A percentile compares a stretch with the other conserved stretches of the same genome.
Evolutionary conservation across 305 asterid species (phyloP).

Genomic region (Withania somnifera): DNA sequence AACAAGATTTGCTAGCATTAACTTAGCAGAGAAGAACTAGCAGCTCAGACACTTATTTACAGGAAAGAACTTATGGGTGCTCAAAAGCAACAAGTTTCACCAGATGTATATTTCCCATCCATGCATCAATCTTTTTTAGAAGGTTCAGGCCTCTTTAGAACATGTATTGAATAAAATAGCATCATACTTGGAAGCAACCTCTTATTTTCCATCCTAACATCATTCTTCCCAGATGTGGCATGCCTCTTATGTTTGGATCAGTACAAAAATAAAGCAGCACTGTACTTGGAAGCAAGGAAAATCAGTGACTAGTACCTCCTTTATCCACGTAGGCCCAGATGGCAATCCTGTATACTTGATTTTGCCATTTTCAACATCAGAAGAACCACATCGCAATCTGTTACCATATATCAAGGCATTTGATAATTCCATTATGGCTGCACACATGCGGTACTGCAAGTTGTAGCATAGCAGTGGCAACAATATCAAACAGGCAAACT

Average conservation of each 20-base stretch:
- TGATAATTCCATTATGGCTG: slow-evolving; percentile 83
- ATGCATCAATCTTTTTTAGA: background rate
- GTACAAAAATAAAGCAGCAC: background rate
- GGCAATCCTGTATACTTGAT: slow-evolving; percentile 41
- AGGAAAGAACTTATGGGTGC: background rate
- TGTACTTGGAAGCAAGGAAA: slow-evolving; percentile 3
- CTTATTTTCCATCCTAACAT: background rate
- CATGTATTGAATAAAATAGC: background rate
- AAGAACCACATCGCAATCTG: slow-evolving; percentile 81
- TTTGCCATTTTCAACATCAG: slow-evolving; percentile 68
- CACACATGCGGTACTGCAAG: slow-evolving; percentile 96
- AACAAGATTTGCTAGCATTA: background rate
- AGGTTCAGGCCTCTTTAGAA: background rate
- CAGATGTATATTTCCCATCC: background rate
- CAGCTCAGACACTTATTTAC: background rate
- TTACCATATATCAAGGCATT: slow-evolving; percentile 89
- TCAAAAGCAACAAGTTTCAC: background rate
- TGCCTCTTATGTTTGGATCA: background rate
- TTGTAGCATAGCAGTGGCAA: slow-evolving; percentile 18
- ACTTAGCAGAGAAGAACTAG: background rate
- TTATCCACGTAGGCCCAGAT: slow-evolving; percentile 63
- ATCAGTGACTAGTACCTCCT: slow-evolving; percentile 38
- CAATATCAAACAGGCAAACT: slow-evolving; percentile 1
- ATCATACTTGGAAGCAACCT: background rate
- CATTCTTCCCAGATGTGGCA: background rate